A percentile compares a stretch with the other conserved stretches of the same genome.
Conservation (phyloP, 495 filamentous ascomycete species). For the Pseudotulostoma volvatum region DNA sequence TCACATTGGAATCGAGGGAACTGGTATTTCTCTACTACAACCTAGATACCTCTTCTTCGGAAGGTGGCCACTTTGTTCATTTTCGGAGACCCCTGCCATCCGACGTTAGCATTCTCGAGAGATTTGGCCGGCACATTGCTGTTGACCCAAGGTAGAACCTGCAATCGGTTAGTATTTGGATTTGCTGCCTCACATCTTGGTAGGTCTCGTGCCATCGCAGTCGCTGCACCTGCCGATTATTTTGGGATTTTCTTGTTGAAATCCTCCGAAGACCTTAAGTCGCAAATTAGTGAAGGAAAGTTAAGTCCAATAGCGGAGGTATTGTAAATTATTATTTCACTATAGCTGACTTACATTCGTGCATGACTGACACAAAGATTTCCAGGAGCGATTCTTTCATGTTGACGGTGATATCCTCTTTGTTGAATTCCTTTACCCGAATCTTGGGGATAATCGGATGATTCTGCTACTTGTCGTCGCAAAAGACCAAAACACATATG, state of each 20-base stretch:
- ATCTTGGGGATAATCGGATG: constrained; percentile 39
- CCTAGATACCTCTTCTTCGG: constrained; percentile 19
- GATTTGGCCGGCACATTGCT: constrained; percentile 61
- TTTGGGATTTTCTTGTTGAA: constrained; percentile 40
- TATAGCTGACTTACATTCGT: too few relatives aligned
- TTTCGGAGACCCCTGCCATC: constrained; percentile 39
- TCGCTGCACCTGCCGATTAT: constrained; percentile 40
- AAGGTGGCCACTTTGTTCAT: constrained; percentile 40
- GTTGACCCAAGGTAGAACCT: constrained; percentile 56
- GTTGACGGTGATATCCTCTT: constrained; percentile 63
- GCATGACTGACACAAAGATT: too few relatives aligned
- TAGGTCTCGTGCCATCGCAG: constrained; percentile 49
- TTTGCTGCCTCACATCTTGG: constrained; percentile 5
- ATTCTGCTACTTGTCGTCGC: constrained; percentile 61
- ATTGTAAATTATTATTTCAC: too few relatives aligned
- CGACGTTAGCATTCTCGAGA: constrained; percentile 35
- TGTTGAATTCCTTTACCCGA: constrained; percentile 74
- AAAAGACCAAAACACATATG: constrained; percentile 39
- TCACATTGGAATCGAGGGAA: constrained; percentile 53
- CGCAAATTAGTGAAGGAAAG: constrained; percentile 17
- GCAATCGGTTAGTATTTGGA: not conserved
- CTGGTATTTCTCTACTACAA: constrained; percentile 58
- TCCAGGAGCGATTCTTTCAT: constrained; percentile 37
- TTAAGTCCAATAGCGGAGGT: constrained; percentile 25
- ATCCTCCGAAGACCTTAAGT: constrained; percentile 14